Conservation (phyloP, 2,329 filamentous ascomycete genomes). For the Phaeosphaeria sp. region DNA sequence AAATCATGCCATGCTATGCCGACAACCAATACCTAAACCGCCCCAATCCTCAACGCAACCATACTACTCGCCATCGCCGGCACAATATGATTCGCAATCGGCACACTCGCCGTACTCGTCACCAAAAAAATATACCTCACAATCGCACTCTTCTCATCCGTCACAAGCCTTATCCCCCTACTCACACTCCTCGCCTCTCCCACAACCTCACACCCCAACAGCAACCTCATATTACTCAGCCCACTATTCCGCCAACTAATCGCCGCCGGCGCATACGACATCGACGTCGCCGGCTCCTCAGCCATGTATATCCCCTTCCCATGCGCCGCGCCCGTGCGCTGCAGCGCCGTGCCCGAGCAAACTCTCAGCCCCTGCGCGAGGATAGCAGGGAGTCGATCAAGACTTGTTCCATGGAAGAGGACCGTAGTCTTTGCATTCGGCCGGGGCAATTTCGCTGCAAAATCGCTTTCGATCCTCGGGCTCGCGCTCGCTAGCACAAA, state of each 20-base stretch:
- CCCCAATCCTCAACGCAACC: slow-evolving; percentile 23
- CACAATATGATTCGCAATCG: slow-evolving; percentile 27
- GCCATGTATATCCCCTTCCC: slow-evolving; percentile 44
- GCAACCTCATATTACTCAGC: slow-evolving; percentile 34
- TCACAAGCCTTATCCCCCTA: slow-evolving; percentile 34
- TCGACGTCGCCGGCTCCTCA: slow-evolving; percentile 35
- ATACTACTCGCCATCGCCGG: slow-evolving; percentile 31
- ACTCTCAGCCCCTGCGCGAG: slow-evolving; percentile 36
- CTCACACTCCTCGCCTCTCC: slow-evolving; percentile 22
- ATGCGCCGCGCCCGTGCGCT: slow-evolving; percentile 39
- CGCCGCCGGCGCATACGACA: slow-evolving; percentile 26
- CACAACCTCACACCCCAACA: slow-evolving; percentile 40
- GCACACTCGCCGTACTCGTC: slow-evolving; percentile 13
- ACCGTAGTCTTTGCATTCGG: slow-evolving; percentile 24
- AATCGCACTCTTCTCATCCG: slow-evolving; percentile 36
- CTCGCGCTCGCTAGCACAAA: slow-evolving; percentile 41
- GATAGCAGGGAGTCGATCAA: slow-evolving; percentile 42
- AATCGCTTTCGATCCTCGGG: slow-evolving; percentile 32
- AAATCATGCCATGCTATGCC: neutral
- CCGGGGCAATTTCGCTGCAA: slow-evolving; percentile 16
- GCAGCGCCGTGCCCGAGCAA: slow-evolving; percentile 36
- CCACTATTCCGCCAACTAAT: slow-evolving; percentile 35
- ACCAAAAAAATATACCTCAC: slow-evolving; percentile 43
- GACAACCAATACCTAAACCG: neutral
- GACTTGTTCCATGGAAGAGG: slow-evolving; percentile 43